A percentile compares a stretch with the other conserved stretches of the same genome.
These are phyloP conservation scores for Lecanicillium sp. DNA, from an alignment of 2,329 filamentous ascomycete genomes.

Conservation along the genomic window DNA sequence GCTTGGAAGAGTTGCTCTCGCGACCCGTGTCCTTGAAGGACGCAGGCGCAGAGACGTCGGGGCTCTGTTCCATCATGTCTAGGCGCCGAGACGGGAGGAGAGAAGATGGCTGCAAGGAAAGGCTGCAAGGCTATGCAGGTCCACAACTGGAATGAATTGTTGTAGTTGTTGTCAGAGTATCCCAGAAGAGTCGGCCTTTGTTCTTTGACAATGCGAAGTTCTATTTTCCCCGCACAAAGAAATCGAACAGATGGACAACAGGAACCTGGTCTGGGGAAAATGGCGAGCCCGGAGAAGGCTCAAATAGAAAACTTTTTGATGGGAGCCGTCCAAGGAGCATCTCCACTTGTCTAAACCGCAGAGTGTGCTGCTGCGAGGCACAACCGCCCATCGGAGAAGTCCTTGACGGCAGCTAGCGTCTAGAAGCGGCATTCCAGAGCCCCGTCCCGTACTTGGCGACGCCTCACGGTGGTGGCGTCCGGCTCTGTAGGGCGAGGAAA, in stretches of 20 bases:
- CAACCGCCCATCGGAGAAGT: slow-evolving; percentile 8
- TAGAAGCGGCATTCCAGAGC: slow-evolving; percentile 9
- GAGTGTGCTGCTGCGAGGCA: not conserved
- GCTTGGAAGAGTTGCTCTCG: not conserved
- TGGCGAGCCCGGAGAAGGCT: slow-evolving; percentile 4
- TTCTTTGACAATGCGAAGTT: not conserved
- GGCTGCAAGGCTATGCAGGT: too few species aligned
- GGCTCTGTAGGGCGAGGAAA: not conserved
- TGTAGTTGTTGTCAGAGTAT: not conserved
- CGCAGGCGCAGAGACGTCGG: not conserved
- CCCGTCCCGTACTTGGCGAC: slow-evolving; percentile 4
- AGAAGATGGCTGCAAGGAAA: too few species aligned
- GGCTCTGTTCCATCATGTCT: not conserved
- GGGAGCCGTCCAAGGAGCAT: not conserved
- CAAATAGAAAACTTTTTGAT: slow-evolving; percentile 10
- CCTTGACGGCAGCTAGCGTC: slow-evolving; percentile 12
- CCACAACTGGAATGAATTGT: too few species aligned
- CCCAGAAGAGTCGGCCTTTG: not conserved
- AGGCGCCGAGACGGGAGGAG: too few species aligned
- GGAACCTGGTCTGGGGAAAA: slow-evolving; percentile 10
- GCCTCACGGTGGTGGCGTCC: slow-evolving; percentile 7
- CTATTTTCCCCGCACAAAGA: slow-evolving; percentile 8
- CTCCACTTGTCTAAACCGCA: too few species aligned
- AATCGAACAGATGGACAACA: slow-evolving; percentile 8
- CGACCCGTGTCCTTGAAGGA: not conserved